Percentiles rank a stretch among this genome's conserved stretches.
These are phyloP conservation scores for Telfairia occidentalis DNA, from an alignment of 331 rosid genomes.

Conservation along the genomic window DNA sequence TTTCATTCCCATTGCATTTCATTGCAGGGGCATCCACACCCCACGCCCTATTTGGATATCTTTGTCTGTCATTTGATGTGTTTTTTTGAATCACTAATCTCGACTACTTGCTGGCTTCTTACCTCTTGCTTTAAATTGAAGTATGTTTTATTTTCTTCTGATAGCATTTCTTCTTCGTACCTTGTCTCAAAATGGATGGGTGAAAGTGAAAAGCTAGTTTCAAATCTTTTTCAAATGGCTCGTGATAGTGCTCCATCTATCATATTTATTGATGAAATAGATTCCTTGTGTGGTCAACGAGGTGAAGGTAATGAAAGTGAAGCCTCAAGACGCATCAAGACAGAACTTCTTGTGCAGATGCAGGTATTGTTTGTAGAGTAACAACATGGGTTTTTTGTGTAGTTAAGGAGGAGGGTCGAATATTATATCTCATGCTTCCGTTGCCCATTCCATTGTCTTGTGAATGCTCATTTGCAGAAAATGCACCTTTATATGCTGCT, in stretches of 20 bases:
- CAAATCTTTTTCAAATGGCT: constrained; percentile 94
- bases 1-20: neutral
- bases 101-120: neutral
- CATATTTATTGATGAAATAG: constrained; percentile 91
- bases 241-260: constrained; percentile 96
- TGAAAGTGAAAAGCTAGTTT: constrained; percentile 95
- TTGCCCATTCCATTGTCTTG: neutral
- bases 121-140: constrained; percentile 21
- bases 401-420: neutral
- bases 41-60: neutral
- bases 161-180: constrained; percentile 91
- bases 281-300: constrained; percentile 90
- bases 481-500: neutral
- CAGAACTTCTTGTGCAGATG: constrained; percentile 99
- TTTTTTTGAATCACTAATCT: neutral
- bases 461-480: neutral
- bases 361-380: constrained; percentile 55
- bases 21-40: neutral
- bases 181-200: constrained; percentile 99
- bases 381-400: neutral
- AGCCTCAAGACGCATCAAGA: constrained; percentile 97
- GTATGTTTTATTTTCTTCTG: constrained; percentile 17
- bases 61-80: neutral
- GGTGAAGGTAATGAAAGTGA: constrained; percentile 99
- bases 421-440: neutral